Evolutionary conservation across 2,329 filamentous ascomycete genomes (phyloP), one percentile per base, ranked within the genome.

Genomic region (Claviceps spartinae): DNA sequence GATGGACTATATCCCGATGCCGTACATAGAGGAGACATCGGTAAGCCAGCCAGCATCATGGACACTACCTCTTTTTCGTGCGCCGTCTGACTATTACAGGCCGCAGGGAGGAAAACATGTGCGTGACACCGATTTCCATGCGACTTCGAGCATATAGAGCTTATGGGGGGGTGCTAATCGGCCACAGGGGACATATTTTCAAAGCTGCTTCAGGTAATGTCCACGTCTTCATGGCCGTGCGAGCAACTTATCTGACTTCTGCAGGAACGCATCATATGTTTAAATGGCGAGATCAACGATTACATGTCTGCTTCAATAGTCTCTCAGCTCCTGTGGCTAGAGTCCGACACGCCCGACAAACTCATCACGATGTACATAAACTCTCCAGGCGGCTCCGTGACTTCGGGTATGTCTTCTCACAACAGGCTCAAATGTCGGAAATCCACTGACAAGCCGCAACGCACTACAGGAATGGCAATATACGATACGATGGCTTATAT

Each of bases 401-500:
- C 93, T 1, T 71, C 71, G 55, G 80, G 79, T 77, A 63, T 42
- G 64, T 55, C 11, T 11, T n/a, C 4, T 43, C 38, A 16, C 30
- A 18, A 24, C 20, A 4, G 18, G 8, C 2, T 42, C n/a, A n/a
- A n/a, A n/a, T 26, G 4, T 45, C 13, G 3, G 8, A 8, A 13
- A 30, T 4, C 1, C 20, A 13, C n/a, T 47, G 4, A 44, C 38
- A 22, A 52, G 48, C 54, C 57, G 41, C 55, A 41, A 11, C 6
- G 4, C 8, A 30, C 2, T 9, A 30, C 54, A 67, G 82, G 82
- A 16, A 75, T 86, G 54, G 90, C 93, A 26, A 97, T 98, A 62
- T 98, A 98, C 75, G 93, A 98, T 67, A 98, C 93, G 13, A 97
- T 98, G 91, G 83, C 85, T 60, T 98, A 98, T 68, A 97, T 98